phyloP scores from a whole-genome alignment of 2,329 filamentous ascomycete species.

The Trichothecium sympodiale region DNA sequence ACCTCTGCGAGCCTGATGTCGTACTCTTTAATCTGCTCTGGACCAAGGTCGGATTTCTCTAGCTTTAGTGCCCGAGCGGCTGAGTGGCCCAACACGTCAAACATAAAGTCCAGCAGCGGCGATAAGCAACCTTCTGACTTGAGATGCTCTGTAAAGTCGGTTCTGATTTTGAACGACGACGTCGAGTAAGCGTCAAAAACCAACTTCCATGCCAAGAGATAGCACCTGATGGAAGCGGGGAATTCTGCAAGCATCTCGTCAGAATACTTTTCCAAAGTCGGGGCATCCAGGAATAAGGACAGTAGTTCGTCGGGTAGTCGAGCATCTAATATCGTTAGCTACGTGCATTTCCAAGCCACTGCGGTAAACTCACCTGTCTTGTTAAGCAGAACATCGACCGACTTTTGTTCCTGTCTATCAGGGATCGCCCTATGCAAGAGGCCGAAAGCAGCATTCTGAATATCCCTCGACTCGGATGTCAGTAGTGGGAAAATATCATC shows the following conservation, averaged over 20 bases:
- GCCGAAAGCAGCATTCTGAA: slow-evolving; percentile 73
- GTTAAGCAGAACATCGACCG: slow-evolving; percentile 63
- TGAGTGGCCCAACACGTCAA: slow-evolving; percentile 74
- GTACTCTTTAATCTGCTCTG: slow-evolving; percentile 43
- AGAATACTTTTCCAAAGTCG: slow-evolving; percentile 55
- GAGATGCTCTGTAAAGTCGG: slow-evolving; percentile 68
- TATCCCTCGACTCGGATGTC: slow-evolving; percentile 59
- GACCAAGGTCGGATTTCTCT: slow-evolving; percentile 51
- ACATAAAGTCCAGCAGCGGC: slow-evolving; percentile 66
- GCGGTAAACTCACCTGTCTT: slow-evolving; percentile 38
- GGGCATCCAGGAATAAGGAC: slow-evolving; percentile 70
- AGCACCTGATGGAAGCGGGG: slow-evolving; percentile 61
- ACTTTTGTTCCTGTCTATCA: slow-evolving; percentile 66
- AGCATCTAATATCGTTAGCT: slow-evolving; percentile 33
- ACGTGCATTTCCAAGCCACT: not conserved
- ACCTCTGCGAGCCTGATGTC: slow-evolving; percentile 39
- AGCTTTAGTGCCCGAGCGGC: slow-evolving; percentile 64
- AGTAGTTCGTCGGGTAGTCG: slow-evolving; percentile 74
- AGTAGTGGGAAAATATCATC: slow-evolving; percentile 65
- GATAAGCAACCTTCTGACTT: slow-evolving; percentile 60
- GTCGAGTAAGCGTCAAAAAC: slow-evolving; percentile 76
- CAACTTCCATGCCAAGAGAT: slow-evolving; percentile 80
- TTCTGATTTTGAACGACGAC: slow-evolving; percentile 71
- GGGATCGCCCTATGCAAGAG: slow-evolving; percentile 75
- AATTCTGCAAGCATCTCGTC: slow-evolving; percentile 57